Percentiles rank a stretch among this genome's conserved stretches.
Conservation (phyloP, 2,329 filamentous ascomycete species). For the Clonostachys chloroleuca region DNA sequence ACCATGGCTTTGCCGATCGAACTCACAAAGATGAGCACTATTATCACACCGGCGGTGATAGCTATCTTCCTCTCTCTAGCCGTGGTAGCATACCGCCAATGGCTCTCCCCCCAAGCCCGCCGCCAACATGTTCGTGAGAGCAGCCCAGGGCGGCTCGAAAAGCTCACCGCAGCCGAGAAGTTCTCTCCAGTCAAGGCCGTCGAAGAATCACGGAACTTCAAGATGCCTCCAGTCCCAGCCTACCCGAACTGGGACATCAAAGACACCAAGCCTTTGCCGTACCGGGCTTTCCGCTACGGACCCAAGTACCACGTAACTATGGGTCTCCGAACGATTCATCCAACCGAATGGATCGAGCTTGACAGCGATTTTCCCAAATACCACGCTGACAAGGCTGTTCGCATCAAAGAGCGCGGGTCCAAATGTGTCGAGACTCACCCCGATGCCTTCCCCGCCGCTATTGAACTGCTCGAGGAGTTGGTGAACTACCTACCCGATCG, state of each 20-base stretch:
- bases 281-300: constrained; percentile 74
- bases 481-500: constrained; percentile 66
- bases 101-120: too few relatives aligned
- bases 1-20: too few relatives aligned
- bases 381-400: constrained; percentile 65
- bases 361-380: constrained; percentile 74
- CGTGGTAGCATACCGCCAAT: too few relatives aligned
- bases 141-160: neutral
- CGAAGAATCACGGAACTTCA: constrained; percentile 33
- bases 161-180: neutral
- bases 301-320: constrained; percentile 75
- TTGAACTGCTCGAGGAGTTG: constrained; percentile 75
- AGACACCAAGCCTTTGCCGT: constrained; percentile 68
- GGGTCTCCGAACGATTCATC: constrained; percentile 67
- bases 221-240: constrained; percentile 52
- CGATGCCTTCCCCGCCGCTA: constrained; percentile 64
- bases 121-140: too few relatives aligned
- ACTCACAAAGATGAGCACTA: too few relatives aligned
- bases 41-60: too few relatives aligned
- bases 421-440: constrained; percentile 69
- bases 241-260: constrained; percentile 67
- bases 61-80: too few relatives aligned
- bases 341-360: constrained; percentile 78
- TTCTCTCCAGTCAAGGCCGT: neutral
- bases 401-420: constrained; percentile 60